phyloP scores from a whole-genome alignment of 2,329 filamentous ascomycete species.

The Xylaria polymorpha region DNA sequence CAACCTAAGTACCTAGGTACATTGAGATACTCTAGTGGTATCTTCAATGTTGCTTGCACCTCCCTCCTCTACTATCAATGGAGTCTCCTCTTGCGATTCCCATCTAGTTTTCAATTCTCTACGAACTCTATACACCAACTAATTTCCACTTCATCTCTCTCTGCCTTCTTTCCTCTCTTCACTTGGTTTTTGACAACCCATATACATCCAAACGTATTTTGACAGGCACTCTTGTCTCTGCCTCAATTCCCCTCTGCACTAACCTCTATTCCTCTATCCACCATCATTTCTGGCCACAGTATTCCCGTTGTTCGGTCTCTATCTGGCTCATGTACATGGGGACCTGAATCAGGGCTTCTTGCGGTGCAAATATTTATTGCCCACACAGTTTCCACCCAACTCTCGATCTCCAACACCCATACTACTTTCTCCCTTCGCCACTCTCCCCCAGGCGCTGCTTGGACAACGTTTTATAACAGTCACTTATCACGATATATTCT shows the following conservation, averaged over 20 bases:
- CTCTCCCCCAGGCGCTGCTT: not conserved
- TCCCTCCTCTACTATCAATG: not conserved
- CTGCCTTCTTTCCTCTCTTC: not conserved
- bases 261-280: not conserved
- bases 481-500: not conserved
- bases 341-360: not conserved
- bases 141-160: conserved; percentile 6
- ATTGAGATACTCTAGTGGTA: not conserved
- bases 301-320: not conserved
- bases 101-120: not conserved
- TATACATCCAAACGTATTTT: not conserved
- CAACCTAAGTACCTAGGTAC: not conserved
- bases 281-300: not conserved
- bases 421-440: not conserved
- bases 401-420: not conserved
- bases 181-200: not conserved
- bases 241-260: not conserved
- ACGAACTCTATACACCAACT: not conserved
- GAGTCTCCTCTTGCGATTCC: not conserved
- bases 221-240: not conserved
- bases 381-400: not conserved
- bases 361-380: not conserved
- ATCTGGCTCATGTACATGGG: not conserved
- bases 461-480: not conserved
- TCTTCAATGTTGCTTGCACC: not conserved